Percentiles rank a stretch among this genome's conserved stretches.
phyloP scores from a whole-genome alignment of 768 basidiomycete species.

The Steccherinum ochraceum region DNA sequence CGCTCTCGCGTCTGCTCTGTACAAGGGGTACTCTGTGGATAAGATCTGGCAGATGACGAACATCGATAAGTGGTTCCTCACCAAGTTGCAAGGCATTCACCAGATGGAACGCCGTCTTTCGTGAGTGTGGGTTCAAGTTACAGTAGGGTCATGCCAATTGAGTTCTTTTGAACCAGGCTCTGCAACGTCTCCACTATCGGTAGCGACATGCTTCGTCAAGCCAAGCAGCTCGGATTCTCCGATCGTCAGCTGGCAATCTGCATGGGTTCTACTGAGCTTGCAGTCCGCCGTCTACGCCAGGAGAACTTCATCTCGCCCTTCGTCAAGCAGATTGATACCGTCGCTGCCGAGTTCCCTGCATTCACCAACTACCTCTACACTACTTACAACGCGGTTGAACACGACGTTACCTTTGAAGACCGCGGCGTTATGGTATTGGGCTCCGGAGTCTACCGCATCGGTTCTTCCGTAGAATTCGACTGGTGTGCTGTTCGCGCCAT shows the following conservation, averaged over 20 bases:
- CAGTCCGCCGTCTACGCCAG: conserved; percentile 83
- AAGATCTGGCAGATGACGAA: conserved; percentile 97
- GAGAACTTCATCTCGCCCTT: conserved; percentile 81
- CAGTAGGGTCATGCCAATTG: too few relatives aligned
- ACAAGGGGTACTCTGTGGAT: conserved; percentile 89
- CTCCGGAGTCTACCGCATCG: conserved; percentile 97
- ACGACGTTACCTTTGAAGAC: conserved; percentile 86
- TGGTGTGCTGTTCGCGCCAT: conserved; percentile 99
- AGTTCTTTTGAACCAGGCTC: too few relatives aligned
- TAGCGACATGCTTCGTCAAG: conserved; percentile 57
- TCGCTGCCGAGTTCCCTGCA: conserved; percentile 97
- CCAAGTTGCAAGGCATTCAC: conserved; percentile 77
- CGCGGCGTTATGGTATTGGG: conserved; percentile 96
- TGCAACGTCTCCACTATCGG: conserved; percentile 62
- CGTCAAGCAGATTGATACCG: conserved; percentile 98
- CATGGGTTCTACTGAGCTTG: conserved; percentile 87
- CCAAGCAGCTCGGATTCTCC: conserved; percentile 95
- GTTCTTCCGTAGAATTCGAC: conserved; percentile 98
- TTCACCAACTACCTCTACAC: conserved; percentile 99
- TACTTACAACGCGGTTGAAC: conserved; percentile 94
- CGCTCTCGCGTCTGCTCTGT: conserved; percentile 91
- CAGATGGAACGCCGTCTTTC: conserved; percentile 71
- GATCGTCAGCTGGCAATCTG: conserved; percentile 83
- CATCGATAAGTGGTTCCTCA: conserved; percentile 98
- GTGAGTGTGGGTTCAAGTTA: too few relatives aligned